phyloP scores from a whole-genome alignment of 352 stramenopile genomes.

The Globisporangium okanoganense region DNA sequence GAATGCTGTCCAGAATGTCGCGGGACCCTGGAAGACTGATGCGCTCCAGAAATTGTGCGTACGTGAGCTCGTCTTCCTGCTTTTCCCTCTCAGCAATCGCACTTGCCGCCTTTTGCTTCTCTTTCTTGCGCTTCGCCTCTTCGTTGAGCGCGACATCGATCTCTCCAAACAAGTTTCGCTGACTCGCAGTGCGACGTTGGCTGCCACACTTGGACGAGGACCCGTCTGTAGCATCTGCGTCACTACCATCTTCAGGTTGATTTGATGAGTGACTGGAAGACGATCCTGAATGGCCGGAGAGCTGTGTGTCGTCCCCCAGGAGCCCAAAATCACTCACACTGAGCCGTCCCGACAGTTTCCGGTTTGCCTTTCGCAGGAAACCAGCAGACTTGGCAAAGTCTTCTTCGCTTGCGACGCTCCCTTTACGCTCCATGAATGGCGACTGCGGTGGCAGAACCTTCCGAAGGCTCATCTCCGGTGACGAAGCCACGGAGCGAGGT shows the following conservation, averaged over 20 bases:
- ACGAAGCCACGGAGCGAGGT: neutral
- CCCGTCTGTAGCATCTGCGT: conserved; percentile 8
- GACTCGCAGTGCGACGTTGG: conserved; percentile 19
- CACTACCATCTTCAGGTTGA: conserved; percentile 14
- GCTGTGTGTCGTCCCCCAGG: conserved; percentile 29
- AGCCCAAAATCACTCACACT: conserved; percentile 80
- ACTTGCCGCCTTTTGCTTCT: conserved; percentile 19
- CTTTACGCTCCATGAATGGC: conserved; percentile 38
- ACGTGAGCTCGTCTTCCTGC: conserved; percentile 53
- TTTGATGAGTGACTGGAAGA: conserved; percentile 1
- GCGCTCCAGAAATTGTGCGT: conserved; percentile 73
- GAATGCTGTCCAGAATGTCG: conserved; percentile 70
- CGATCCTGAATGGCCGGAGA: neutral
- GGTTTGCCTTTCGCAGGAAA: conserved; percentile 59
- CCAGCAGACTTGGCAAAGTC: conserved; percentile 60
- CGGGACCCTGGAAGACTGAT: conserved; percentile 67
- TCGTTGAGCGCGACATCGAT: conserved; percentile 30
- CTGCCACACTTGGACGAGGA: conserved; percentile 10
- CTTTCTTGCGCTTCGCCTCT: conserved; percentile 27
- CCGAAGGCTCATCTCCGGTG: neutral
- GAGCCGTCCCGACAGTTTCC: conserved; percentile 50
- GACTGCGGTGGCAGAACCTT: conserved; percentile 3
- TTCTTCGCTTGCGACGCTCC: conserved; percentile 56
- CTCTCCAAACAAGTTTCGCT: conserved; percentile 57
- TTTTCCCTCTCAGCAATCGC: conserved; percentile 17